These are phyloP conservation scores for Sequoia sempervirens DNA, from an alignment of 75 land plant genomes.

Conservation along the genomic window DNA sequence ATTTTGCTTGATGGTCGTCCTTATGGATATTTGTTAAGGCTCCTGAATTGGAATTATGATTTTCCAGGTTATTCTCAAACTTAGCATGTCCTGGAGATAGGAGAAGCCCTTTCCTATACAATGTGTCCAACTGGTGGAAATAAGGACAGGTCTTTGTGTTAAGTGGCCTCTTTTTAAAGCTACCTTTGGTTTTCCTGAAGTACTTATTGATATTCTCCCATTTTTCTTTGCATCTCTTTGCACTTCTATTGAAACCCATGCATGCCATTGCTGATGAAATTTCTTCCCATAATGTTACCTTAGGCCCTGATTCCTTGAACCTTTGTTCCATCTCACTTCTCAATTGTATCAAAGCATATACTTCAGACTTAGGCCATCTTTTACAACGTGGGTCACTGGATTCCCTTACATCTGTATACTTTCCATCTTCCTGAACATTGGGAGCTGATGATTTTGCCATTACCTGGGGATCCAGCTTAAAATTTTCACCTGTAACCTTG, in stretches of 20 bases:
- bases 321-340: constrained; percentile 46
- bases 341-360: constrained; percentile 52
- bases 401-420: neutral
- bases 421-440: neutral
- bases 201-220: constrained; percentile 31
- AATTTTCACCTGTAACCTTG: constrained; percentile 20
- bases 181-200: constrained; percentile 19
- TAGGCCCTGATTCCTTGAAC: constrained; percentile 43
- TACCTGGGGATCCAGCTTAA: constrained; percentile 1
- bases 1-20: neutral
- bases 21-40: neutral
- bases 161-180: constrained; percentile 15
- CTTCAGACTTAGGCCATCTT: constrained; percentile 66
- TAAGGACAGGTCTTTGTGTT: constrained; percentile 28
- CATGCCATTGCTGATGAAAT: constrained; percentile 41
- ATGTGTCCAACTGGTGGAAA: constrained; percentile 21
- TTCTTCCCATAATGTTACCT: constrained; percentile 68
- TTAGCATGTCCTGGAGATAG: neutral
- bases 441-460: neutral
- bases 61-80: neutral
- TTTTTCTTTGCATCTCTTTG: constrained; percentile 23
- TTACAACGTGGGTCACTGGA: constrained; percentile 24
- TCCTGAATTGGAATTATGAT: neutral
- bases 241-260: constrained; percentile 35
- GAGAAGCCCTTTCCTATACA: constrained; percentile 6